Conservation (phyloP, 202 grass and related monocot species). For the Panicum virgatum region DNA sequence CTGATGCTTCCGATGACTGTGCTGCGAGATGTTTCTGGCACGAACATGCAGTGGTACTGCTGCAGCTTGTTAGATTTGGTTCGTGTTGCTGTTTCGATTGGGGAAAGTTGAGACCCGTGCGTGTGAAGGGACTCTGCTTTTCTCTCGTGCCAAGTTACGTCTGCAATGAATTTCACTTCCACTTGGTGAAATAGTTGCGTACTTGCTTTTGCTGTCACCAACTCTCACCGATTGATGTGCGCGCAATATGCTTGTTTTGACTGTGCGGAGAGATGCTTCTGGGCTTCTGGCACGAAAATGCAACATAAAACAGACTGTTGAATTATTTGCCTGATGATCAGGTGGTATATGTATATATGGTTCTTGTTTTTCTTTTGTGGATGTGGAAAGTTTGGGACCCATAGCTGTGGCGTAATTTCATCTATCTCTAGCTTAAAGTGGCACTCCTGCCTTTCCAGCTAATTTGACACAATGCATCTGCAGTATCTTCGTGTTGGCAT, state of each 20-base stretch:
- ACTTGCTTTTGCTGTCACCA: background rate
- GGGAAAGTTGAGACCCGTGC: background rate
- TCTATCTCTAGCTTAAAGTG: background rate
- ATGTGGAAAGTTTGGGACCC: background rate
- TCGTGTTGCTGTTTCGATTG: background rate
- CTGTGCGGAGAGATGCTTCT: background rate
- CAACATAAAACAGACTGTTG: background rate
- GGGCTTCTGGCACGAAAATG: too few relatives aligned
- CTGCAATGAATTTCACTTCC: background rate
- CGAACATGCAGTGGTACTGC: background rate
- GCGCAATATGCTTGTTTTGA: background rate
- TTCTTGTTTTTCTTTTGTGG: background rate
- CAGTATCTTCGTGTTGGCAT: background rate
- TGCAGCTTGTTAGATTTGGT: background rate
- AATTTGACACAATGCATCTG: background rate
- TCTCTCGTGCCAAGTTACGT: constrained; percentile 1
- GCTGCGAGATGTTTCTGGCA: background rate
- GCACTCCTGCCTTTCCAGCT: background rate
- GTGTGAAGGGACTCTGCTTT: background rate
- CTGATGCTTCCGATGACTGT: background rate
- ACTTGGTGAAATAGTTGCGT: background rate
- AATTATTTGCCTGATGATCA: background rate
- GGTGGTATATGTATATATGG: background rate
- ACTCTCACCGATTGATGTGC: background rate
- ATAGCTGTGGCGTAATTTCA: background rate